Percentiles rank a stretch among this genome's conserved stretches.
phyloP scores from a whole-genome alignment of 768 basidiomycete genomes.

The Trametes coccinea region DNA sequence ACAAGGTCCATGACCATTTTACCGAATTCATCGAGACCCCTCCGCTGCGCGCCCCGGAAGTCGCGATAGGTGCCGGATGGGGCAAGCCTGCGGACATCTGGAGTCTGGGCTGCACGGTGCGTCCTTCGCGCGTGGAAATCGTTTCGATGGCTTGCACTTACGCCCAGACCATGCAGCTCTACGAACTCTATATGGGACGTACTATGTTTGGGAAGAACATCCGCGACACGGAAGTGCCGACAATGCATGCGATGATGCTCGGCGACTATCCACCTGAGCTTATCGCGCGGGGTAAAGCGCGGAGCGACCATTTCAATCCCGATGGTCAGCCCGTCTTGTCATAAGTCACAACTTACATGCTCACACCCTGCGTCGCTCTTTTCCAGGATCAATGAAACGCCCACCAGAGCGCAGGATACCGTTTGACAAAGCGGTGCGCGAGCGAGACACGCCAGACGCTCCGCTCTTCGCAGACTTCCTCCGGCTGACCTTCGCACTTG shows the following conservation, averaged over 20 bases:
- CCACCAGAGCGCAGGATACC: neutral
- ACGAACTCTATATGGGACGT: conserved; percentile 2
- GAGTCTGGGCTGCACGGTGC: conserved; percentile 15
- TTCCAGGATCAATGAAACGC: neutral
- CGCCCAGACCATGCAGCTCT: neutral
- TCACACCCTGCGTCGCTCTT: neutral
- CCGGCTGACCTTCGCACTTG: neutral
- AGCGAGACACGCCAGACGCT: conserved; percentile 4
- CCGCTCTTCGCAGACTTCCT: conserved; percentile 9
- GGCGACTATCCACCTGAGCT: conserved; percentile 15
- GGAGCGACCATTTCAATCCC: neutral
- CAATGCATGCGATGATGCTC: conserved; percentile 7
- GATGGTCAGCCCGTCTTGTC: neutral
- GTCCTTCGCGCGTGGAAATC: neutral
- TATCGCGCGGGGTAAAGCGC: conserved; percentile 6
- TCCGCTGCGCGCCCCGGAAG: conserved; percentile 13
- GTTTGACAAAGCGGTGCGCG: neutral
- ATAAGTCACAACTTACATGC: neutral
- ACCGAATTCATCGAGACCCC: conserved; percentile 9
- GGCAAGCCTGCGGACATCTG: conserved; percentile 19
- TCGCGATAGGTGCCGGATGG: conserved; percentile 16
- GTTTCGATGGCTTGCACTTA: neutral
- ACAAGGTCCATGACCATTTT: conserved; percentile 1
- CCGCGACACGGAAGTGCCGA: neutral
- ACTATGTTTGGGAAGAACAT: neutral